phyloP scores from a whole-genome alignment of 2,329 filamentous ascomycete species.

The Phyllosticta ampelicida region DNA sequence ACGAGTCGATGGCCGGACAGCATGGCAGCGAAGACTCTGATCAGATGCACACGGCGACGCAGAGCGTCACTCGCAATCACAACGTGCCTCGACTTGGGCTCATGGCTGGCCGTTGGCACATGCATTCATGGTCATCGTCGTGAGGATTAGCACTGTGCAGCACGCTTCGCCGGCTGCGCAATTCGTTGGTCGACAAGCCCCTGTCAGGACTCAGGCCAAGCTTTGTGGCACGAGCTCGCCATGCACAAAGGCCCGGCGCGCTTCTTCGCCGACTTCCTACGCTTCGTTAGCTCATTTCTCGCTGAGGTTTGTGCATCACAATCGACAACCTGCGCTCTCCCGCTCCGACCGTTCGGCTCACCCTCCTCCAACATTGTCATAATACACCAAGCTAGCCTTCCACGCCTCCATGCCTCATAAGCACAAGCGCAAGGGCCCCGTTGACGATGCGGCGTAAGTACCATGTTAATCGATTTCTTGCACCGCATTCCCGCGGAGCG shows the following conservation, averaged over 20 bases:
- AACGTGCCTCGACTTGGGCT: constrained; percentile 1
- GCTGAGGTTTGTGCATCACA: neutral
- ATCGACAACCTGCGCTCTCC: neutral
- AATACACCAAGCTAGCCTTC: neutral
- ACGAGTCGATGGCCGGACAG: neutral
- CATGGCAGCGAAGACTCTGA: neutral
- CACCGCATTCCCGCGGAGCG: neutral
- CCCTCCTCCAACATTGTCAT: neutral
- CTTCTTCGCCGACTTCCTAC: neutral
- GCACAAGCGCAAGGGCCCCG: constrained; percentile 55
- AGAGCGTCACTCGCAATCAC: neutral
- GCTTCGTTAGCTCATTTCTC: neutral
- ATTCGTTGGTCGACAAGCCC: neutral
- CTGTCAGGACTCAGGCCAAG: neutral
- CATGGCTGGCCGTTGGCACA: constrained; percentile 3
- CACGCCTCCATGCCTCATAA: constrained; percentile 64
- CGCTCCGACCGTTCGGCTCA: neutral
- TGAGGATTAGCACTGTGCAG: neutral
- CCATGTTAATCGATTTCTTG: constrained; percentile 34
- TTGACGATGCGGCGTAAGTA: constrained; percentile 45
- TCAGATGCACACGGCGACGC: neutral
- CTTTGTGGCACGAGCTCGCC: neutral
- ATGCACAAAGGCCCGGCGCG: neutral
- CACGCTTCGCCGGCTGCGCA: neutral
- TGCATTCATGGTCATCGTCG: neutral